Conservation (phyloP, 1,139 yeast genomes). For the Sugiyamaella japonica region DNA sequence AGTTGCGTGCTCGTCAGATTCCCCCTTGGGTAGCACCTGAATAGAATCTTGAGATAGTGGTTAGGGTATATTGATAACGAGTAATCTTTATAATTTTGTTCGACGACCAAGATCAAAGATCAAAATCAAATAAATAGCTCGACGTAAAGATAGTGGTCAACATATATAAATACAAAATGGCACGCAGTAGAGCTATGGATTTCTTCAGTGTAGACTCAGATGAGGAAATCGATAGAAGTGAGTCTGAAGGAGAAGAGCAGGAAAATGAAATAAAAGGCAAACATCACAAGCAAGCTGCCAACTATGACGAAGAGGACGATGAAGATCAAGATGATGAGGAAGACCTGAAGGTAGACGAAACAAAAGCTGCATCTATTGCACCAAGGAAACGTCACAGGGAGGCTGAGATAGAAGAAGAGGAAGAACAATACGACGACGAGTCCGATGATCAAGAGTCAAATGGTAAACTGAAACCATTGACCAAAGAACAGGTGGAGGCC, state of each 20-base stretch:
- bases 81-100: background rate
- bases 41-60: background rate
- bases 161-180: conserved; percentile 3
- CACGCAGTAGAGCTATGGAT: conserved; percentile 26
- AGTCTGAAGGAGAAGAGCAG: conserved; percentile 8
- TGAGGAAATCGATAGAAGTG: conserved; percentile 12
- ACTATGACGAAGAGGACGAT: no score
- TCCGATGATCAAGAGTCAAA: conserved; percentile 10
- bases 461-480: conserved; percentile 35
- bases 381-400: conserved; percentile 16
- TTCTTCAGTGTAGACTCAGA: conserved; percentile 25
- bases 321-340: no score
- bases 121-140: background rate
- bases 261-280: conserved; percentile 4
- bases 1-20: no score
- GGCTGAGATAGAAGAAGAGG: conserved; percentile 22
- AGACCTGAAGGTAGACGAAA: conserved; percentile 13
- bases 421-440: conserved; percentile 19
- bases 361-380: conserved; percentile 7
- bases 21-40: no score
- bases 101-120: background rate
- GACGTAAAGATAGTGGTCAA: background rate
- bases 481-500: conserved; percentile 37
- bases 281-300: background rate
- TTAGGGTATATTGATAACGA: conserved; percentile 9